Conservation (phyloP, 2,329 filamentous ascomycete genomes). For the Aureobasidium sp. region DNA sequence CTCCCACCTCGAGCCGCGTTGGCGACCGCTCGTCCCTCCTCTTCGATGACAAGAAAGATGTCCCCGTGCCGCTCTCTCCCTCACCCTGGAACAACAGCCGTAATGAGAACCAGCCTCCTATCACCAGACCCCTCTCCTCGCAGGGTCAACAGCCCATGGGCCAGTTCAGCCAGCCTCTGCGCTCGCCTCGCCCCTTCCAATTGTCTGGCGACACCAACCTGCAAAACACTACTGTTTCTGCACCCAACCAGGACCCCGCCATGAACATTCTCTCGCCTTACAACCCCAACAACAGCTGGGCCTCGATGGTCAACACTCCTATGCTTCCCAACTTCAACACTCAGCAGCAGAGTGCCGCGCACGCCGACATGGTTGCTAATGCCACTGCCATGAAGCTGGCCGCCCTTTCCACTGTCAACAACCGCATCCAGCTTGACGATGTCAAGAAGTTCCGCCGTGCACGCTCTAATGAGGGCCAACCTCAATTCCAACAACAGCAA, state of each 20-base stretch:
- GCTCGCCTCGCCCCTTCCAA: slow-evolving; percentile 69
- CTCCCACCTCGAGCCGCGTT: slow-evolving; percentile 80
- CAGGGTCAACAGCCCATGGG: slow-evolving; percentile 69
- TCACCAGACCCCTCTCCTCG: slow-evolving; percentile 67
- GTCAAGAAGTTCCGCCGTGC: slow-evolving; percentile 92
- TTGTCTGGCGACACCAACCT: slow-evolving; percentile 62
- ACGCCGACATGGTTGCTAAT: slow-evolving; percentile 97
- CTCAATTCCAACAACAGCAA: slow-evolving; percentile 45
- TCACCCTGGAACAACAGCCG: slow-evolving; percentile 68
- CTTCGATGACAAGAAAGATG: slow-evolving; percentile 63
- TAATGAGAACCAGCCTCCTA: slow-evolving; percentile 47
- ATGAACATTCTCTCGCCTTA: slow-evolving; percentile 84
- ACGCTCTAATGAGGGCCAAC: slow-evolving; percentile 76
- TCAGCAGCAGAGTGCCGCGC: slow-evolving; percentile 51
- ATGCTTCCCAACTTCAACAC: slow-evolving; percentile 79
- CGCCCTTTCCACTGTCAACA: slow-evolving; percentile 94
- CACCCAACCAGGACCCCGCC: slow-evolving; percentile 55
- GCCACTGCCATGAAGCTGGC: slow-evolving; percentile 98
- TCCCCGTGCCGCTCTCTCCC: slow-evolving; percentile 56
- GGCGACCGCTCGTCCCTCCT: slow-evolving; percentile 69
- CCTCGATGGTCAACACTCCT: slow-evolving; percentile 95
- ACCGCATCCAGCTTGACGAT: slow-evolving; percentile 92
- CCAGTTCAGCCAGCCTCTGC: slow-evolving; percentile 83
- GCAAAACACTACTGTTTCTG: slow-evolving; percentile 75
- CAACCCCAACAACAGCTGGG: slow-evolving; percentile 85